Percentiles rank a stretch among this genome's conserved stretches.
Conservation (phyloP, 2,329 filamentous ascomycete genomes). For the Amauroascus verrucosus region DNA sequence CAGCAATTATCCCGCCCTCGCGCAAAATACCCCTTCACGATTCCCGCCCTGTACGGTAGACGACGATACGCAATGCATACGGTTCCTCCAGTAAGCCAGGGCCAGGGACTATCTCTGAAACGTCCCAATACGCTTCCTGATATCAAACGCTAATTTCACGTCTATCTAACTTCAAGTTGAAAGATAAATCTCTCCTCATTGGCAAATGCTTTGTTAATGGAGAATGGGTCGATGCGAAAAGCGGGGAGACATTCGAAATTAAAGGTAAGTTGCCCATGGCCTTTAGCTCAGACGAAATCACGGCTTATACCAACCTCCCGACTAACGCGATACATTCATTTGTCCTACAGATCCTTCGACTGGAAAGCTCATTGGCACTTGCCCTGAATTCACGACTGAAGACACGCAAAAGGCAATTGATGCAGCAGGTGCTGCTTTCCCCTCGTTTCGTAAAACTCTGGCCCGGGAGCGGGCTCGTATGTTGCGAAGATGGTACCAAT, state of each 20-base stretch:
- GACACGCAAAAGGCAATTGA: conserved; percentile 75
- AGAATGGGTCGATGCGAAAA: conserved; percentile 76
- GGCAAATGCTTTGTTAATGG: conserved; percentile 80
- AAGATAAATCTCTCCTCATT: conserved; percentile 73
- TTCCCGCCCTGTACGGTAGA: conserved; percentile 24
- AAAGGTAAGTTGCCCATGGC: conserved; percentile 43
- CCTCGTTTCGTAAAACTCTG: conserved; percentile 50
- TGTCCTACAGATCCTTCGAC: conserved; percentile 61
- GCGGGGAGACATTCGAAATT: conserved; percentile 86
- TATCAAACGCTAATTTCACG: background rate
- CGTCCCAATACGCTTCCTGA: background rate
- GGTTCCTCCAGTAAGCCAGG: conserved; percentile 31
- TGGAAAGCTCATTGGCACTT: conserved; percentile 67
- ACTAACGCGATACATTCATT: no score
- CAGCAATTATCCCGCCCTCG: conserved; percentile 29
- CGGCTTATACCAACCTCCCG: background rate
- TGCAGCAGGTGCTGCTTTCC: conserved; percentile 65
- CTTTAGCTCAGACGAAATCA: background rate
- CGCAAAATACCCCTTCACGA: conserved; percentile 30
- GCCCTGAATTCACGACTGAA: conserved; percentile 65
- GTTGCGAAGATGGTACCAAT: conserved; percentile 57
- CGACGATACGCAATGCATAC: conserved; percentile 36
- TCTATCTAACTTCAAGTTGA: conserved; percentile 46
- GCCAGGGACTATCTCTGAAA: background rate
- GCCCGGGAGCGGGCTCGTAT: conserved; percentile 51